Base-by-base conservation (phyloP, 202 grass and related monocot species). In the Panicum hallii region DNA sequence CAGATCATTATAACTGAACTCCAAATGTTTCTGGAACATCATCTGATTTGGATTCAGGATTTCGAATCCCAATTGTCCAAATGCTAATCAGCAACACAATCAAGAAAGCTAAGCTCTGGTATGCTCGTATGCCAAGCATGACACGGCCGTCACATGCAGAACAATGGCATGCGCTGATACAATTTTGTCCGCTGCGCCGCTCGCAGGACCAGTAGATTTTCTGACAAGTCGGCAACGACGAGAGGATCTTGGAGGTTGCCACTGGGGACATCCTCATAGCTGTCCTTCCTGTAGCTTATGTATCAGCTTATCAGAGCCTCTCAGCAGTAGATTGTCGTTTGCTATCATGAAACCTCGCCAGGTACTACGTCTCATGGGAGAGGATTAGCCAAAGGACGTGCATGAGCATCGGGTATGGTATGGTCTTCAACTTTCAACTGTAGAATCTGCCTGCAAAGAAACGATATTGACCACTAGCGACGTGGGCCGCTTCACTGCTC, bases 281-380 rank as follows among this genome's bases (percentile, higher is more conserved):
- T 82, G 83, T 60, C 72, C 48, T 81, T 32, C 32, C 80, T 81
- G 81, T 85, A 72, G 81, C 85, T 76, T 63, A 80, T 81, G 82
- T 20, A 78, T 77, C 47, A 40, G 50, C 72, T 74, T 64, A 76
- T 5, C 74, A 64, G 71, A 62, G 54, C 6, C 15, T 68, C 61
- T 64, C 54, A 20, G 66, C 70, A 34, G 16, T n/a, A 60, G 20
- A 68, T 82, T 76, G 50, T 67, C 70, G 11, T 49, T 68, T 57
- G 49, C 13, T 23, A 68, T 42, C 60, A 75, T 81, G 70, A 38
- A 74, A 75, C 23, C 38, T 78, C 23, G 63, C 30, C 43, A 32
- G 43, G 32, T 32, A 32, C 32, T 36, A 46, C 11, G 68, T 30
- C 47, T 48, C 49, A 17, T 26, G 14, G 12, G 40, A 81, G 58